Evolutionary conservation across 805 yeast species (phyloP), one percentile per base, ranked within the genome.

Genomic region (Candida bentonensis): DNA sequence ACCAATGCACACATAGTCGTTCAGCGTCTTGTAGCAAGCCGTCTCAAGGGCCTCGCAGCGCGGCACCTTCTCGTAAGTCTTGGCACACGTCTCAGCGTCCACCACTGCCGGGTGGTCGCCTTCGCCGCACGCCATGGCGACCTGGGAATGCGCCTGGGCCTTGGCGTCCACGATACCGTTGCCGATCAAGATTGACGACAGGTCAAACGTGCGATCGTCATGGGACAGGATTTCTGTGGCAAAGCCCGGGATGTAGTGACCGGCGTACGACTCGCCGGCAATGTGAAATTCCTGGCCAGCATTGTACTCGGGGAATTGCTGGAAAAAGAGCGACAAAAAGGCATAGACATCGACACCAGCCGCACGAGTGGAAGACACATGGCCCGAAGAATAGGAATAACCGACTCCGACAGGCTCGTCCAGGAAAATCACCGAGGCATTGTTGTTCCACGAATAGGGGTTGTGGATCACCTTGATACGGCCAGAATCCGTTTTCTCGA

Each of bases 81-180:
- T 64, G 44, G 73, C 73, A 68, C 96, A 87, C 58, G 81, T 79
- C 50, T 80, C 87, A 42, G 81, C 85, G 28, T 74, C 66, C 51
- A 87, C 67, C 3, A 86, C 85, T 15, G 88, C 69, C 30, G 82
- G 81, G 53, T 73, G 78, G 33, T 95, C 96, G 53, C 95, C 95
- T 57, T 78, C 70, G 51, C 95, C 95, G 66, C 96, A 87, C 13
- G 95, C 95, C 96, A 86, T 87, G 62, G 94, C 94, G 59, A 81
- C 79, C 62, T 81, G 84, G 64, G 75, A 74, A 49, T 74, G 76
- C 63, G 80, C 79, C 66, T 85, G 95, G 49, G 75, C 71, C 59
- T 82, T 73, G 7, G 94, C 80, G 65, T 87, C 95, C 30, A 94
- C 83, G 53, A 86, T 74, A 45, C 96, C 96, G 60, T 87, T 87